These are phyloP conservation scores for Yamagishiella unicocca DNA, from an alignment of 139 green algal genomes.

Conservation along the genomic window DNA sequence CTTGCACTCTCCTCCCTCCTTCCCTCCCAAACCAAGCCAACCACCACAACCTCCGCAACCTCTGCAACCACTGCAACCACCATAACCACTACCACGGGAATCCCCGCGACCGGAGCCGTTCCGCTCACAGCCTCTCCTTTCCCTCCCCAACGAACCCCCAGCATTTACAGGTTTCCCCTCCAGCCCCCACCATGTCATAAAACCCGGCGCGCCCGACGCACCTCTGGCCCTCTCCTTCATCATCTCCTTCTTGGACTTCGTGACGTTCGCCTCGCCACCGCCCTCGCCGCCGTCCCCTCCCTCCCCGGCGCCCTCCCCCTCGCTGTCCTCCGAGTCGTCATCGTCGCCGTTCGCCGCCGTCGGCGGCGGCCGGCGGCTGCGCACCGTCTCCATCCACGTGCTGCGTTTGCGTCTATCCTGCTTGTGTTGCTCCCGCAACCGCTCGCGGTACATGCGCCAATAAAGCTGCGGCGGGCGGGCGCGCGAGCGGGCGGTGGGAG, in stretches of 20 bases:
- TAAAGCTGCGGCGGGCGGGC: background rate
- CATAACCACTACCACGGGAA: too few relatives aligned
- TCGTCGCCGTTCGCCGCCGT: too few relatives aligned
- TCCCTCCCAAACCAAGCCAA: too few relatives aligned
- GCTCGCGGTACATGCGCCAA: slow-evolving; percentile 31
- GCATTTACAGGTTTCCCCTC: background rate
- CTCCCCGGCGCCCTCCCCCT: background rate
- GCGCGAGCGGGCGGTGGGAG: too few relatives aligned
- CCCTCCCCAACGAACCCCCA: background rate
- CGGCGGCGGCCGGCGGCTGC: background rate
- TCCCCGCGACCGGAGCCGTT: too few relatives aligned
- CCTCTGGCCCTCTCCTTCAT: too few relatives aligned
- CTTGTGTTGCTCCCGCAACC: slow-evolving; percentile 18
- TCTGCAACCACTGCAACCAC: too few relatives aligned
- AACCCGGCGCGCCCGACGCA: too few relatives aligned
- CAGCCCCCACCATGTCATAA: background rate
- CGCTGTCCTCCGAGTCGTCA: background rate
- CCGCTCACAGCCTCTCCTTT: background rate
- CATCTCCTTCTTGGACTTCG: background rate
- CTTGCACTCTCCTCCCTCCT: too few relatives aligned
- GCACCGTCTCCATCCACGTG: slow-evolving; percentile 26
- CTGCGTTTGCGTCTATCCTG: background rate
- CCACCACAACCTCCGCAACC: too few relatives aligned
- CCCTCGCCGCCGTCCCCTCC: background rate
- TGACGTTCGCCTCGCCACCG: background rate